Evolutionary conservation across 106 monocot genomes (phyloP), one percentile per base, ranked within the genome.

Genomic region (Acorus gramineus): DNA sequence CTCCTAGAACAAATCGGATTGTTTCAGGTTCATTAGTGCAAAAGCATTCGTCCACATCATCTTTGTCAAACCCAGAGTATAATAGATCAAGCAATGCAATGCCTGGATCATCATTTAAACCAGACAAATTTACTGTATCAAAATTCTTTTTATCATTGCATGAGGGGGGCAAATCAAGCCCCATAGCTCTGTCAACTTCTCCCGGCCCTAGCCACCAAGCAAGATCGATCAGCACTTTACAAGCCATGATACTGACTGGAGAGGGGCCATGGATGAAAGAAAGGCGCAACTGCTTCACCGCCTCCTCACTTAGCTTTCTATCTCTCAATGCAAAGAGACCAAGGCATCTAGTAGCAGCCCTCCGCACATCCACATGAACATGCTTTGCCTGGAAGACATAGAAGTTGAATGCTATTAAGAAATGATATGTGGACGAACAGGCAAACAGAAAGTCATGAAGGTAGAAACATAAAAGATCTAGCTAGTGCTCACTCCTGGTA

Each of bases 221-320:
- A 65, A 98, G 87, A 76, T 98, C 96, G 56, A 92, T 48, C 44
- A 98, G 66, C 49, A 81, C 84, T 68, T 83, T 91, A 67, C 76
- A 67, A 10, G 92, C 91, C 96, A 98, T 86, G 28, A 68, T 43
- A 60, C 80, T 76, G 58, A 98, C 91, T 5, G 74, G 77, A 46
- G 70, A 11, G 46, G 78, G 69, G n/a, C 87, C 88, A 61, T 63
- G 67, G 11, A 92, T 77, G 47, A 88, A 83, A 11, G 88, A 88
- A 14, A 75, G 66, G 8, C 85, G 74, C 44, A 98, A 71, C 67
- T 98, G 96, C 62, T 75, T 88, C 47, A 98, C 83, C 50, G 86
- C 12, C 51, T 85, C 92, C 70, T 69, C 75, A 59, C 75, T 84
- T 51, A 87, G 91, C 73, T 68, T 87, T n/a, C 59, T 79, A 50